These are phyloP conservation scores for Prunus mira DNA, from an alignment of 306 rosid species.

Conservation along the genomic window DNA sequence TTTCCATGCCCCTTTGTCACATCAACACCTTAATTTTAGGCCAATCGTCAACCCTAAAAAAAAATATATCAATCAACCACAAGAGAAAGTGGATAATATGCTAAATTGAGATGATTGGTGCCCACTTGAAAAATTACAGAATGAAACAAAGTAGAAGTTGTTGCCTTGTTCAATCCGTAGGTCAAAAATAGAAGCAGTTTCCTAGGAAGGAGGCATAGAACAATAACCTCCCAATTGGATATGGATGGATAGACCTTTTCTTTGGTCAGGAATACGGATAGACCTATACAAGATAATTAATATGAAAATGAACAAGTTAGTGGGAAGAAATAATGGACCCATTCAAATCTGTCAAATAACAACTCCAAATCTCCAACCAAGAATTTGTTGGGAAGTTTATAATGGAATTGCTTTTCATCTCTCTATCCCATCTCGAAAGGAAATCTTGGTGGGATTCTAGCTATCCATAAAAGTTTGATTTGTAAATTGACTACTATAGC, in stretches of 20 bases:
- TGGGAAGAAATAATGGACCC: background rate
- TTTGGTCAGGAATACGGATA: background rate
- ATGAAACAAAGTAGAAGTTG: background rate
- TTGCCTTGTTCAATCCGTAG: background rate
- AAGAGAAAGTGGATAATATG: too few relatives aligned
- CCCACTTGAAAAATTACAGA: too few relatives aligned
- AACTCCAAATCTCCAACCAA: constrained; percentile 7
- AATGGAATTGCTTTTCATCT: background rate
- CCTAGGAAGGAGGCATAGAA: background rate
- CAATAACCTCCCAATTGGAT: too few relatives aligned
- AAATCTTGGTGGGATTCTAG: constrained; percentile 47
- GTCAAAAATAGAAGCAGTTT: background rate
- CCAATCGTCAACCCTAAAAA: too few relatives aligned
- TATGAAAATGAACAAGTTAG: constrained; percentile 22
- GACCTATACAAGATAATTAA: background rate
- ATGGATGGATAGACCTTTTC: too few relatives aligned
- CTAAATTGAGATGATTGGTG: too few relatives aligned
- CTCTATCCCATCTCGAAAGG: constrained; percentile 29
- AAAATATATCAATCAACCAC: too few relatives aligned
- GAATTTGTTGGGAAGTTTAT: constrained; percentile 6
- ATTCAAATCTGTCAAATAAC: too few relatives aligned
- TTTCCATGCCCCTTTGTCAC: too few relatives aligned
- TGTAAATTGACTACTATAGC: background rate
- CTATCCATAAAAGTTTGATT: constrained; percentile 7
- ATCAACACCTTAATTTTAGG: too few relatives aligned